These are phyloP conservation scores for Coniella lustricola DNA, from an alignment of 2,329 filamentous ascomycete species.

Conservation along the genomic window DNA sequence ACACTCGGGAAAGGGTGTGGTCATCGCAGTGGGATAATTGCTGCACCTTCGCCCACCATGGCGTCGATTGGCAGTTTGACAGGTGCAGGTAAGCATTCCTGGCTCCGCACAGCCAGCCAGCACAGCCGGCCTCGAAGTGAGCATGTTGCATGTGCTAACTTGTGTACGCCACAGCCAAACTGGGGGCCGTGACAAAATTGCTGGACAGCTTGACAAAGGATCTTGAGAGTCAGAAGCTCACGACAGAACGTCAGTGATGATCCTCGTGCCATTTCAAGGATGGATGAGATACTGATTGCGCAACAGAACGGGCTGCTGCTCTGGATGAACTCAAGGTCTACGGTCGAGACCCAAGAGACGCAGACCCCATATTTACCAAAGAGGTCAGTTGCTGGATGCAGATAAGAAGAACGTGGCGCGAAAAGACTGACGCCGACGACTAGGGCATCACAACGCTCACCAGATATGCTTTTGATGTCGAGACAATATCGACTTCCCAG, in stretches of 20 bases:
- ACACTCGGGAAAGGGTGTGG: neutral
- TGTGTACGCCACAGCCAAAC: conserved; percentile 51
- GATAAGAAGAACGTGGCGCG: neutral
- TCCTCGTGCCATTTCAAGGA: no score
- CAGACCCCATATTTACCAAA: conserved; percentile 78
- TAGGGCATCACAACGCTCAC: conserved; percentile 71
- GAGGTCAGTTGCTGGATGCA: conserved; percentile 42
- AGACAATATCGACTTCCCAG: conserved; percentile 55
- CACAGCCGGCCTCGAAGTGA: no score
- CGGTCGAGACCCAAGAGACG: conserved; percentile 63
- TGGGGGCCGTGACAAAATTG: conserved; percentile 59
- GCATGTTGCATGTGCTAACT: conserved; percentile 1
- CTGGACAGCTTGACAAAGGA: conserved; percentile 57
- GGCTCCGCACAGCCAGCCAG: no score
- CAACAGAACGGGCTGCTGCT: conserved; percentile 53
- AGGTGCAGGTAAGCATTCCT: conserved; percentile 38
- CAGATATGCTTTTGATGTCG: conserved; percentile 64
- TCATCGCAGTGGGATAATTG: neutral
- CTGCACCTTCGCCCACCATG: conserved; percentile 3
- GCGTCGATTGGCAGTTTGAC: conserved; percentile 19
- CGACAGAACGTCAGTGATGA: conserved; percentile 47
- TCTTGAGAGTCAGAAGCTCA: conserved; percentile 50
- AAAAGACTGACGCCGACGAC: conserved; percentile 4
- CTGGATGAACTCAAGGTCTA: conserved; percentile 70
- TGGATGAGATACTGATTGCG: conserved; percentile 1